phyloP scores from a whole-genome alignment of 345 rosid species.

The sweet orange (Citrus sinensis) region DNA sequence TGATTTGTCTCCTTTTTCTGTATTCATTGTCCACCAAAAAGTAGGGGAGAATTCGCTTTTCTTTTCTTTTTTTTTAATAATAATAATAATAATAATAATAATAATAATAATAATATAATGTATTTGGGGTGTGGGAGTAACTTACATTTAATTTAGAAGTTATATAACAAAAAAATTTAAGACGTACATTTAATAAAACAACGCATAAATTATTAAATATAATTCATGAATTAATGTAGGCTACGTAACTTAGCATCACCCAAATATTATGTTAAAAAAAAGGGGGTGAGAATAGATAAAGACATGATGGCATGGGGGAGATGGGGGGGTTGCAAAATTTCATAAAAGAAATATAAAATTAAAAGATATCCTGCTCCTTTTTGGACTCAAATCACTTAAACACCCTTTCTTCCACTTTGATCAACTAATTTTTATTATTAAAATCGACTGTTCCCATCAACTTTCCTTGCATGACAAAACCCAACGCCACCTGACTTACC shows the following conservation, averaged over 20 bases:
- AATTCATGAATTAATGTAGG: too few species aligned
- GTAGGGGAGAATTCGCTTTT: background rate
- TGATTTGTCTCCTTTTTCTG: slow-evolving; percentile 18
- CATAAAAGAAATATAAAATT: background rate
- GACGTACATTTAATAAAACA: too few species aligned
- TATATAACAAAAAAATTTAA: too few species aligned
- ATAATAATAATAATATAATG: too few species aligned
- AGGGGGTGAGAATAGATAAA: background rate
- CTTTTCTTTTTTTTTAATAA: too few species aligned
- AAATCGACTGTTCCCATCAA: background rate
- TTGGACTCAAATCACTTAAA: background rate
- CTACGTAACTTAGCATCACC: too few species aligned
- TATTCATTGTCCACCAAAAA: slow-evolving; percentile 10
- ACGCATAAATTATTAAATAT: too few species aligned
- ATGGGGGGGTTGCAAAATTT: slow-evolving; percentile 1
- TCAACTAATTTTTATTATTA: background rate
- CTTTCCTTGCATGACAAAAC: background rate
- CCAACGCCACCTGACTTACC: background rate
- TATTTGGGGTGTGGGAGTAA: too few species aligned
- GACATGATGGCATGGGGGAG: background rate
- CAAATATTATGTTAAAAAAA: too few species aligned
- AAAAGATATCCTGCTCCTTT: background rate
- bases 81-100: too few species aligned
- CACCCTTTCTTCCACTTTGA: background rate
- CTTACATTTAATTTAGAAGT: too few species aligned